Conservation (phyloP, 129 eudicot genomes). For the Pseudognaphalium luteoalbum region DNA sequence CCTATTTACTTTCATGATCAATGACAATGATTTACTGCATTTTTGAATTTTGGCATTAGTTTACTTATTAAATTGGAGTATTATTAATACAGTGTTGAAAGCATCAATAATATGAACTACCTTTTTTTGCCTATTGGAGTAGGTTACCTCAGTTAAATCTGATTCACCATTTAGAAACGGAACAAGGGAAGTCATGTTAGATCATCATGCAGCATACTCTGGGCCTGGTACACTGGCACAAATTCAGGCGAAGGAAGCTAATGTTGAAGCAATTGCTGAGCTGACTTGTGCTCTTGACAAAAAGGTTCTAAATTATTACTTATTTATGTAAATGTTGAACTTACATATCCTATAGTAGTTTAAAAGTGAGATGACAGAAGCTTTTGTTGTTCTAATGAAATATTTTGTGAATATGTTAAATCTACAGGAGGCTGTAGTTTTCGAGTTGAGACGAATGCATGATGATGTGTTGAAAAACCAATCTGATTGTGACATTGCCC, state of each 20-base stretch:
- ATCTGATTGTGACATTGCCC: constrained; percentile 47
- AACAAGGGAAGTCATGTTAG: constrained; percentile 38
- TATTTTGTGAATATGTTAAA: constrained; percentile 15
- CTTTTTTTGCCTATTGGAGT: constrained; percentile 20
- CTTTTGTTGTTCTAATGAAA: neutral
- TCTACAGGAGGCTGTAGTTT: constrained; percentile 71
- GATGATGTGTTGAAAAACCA: constrained; percentile 75
- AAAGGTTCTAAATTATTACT: constrained; percentile 59
- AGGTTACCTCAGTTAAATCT: constrained; percentile 57
- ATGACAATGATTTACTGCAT: neutral
- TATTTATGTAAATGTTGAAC: neutral
- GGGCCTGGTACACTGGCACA: constrained; percentile 46
- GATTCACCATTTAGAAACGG: constrained; percentile 44
- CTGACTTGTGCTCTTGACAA: constrained; percentile 82
- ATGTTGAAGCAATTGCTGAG: constrained; percentile 84
- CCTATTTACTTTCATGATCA: neutral
- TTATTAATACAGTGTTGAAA: neutral
- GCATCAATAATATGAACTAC: constrained; percentile 8
- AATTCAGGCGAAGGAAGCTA: constrained; percentile 78
- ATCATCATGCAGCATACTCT: constrained; percentile 43
- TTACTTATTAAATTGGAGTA: no score
- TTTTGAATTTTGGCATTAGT: no score
- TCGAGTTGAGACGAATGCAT: constrained; percentile 74
- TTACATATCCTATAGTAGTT: neutral
- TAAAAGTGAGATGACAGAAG: neutral